A percentile compares a stretch with the other conserved stretches of the same genome.
These are phyloP conservation scores for Geosiphon pyriformis DNA, from an alignment of 192 early-diverging fungal genomes.

Conservation along the genomic window DNA sequence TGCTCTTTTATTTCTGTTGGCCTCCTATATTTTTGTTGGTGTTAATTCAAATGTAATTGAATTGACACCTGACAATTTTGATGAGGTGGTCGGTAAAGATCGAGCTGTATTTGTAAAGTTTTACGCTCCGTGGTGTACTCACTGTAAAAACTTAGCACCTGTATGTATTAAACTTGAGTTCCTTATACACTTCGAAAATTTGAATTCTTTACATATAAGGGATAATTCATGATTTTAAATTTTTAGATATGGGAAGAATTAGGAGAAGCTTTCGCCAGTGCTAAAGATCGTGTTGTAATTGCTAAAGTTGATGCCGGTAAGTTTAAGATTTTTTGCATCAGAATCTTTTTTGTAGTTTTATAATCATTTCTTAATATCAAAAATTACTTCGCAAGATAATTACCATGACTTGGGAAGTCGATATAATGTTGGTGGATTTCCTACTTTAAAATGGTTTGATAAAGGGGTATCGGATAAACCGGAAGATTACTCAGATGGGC, in stretches of 20 bases:
- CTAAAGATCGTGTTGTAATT: conserved; percentile 74
- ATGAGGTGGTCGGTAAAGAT: conserved; percentile 59
- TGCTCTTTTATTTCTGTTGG: too few species aligned
- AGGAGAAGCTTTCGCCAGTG: conserved; percentile 67
- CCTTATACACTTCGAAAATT: too few species aligned
- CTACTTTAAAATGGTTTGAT: conserved; percentile 92
- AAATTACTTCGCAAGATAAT: conserved; percentile 46
- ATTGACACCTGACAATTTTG: conserved; percentile 50
- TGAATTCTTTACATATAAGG: too few species aligned
- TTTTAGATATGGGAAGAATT: conserved; percentile 69
- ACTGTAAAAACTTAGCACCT: conserved; percentile 70
- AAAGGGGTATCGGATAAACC: conserved; percentile 66
- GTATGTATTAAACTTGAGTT: not conserved
- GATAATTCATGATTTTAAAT: not conserved
- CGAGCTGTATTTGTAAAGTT: conserved; percentile 94
- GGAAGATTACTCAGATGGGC: conserved; percentile 77
- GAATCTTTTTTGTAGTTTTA: too few species aligned
- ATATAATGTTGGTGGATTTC: conserved; percentile 80
- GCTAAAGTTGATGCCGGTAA: conserved; percentile 72
- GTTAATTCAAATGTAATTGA: conserved; percentile 30
- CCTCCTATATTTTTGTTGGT: too few species aligned
- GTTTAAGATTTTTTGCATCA: not conserved
- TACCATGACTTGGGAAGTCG: conserved; percentile 75
- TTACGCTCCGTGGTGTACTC: conserved; percentile 87
- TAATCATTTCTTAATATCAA: too few species aligned